phyloP scores from a whole-genome alignment of 2,329 filamentous ascomycete species.

The Diaporthe aspalathi region DNA sequence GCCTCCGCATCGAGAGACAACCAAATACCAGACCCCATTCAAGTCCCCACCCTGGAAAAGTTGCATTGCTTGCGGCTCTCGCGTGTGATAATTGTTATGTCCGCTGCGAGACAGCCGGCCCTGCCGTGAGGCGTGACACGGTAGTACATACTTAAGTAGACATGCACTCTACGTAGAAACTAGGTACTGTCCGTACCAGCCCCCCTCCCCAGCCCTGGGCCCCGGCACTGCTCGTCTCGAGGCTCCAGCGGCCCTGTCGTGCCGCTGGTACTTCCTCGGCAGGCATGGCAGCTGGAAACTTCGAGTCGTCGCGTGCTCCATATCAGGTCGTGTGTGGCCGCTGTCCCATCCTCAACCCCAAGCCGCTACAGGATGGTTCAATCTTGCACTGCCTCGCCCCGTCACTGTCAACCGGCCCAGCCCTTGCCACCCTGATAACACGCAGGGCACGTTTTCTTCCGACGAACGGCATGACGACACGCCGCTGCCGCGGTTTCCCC shows the following conservation, averaged over 20 bases:
- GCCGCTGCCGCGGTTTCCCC: not conserved
- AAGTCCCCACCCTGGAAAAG: conserved; percentile 17
- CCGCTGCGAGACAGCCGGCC: too few relatives aligned
- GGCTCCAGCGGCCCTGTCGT: not conserved
- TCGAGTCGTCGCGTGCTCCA: not conserved
- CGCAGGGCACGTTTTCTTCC: not conserved
- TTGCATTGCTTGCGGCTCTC: not conserved
- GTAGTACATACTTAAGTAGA: too few relatives aligned
- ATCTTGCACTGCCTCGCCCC: not conserved
- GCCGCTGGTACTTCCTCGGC: not conserved
- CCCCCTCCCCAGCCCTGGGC: too few relatives aligned
- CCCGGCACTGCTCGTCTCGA: not conserved
- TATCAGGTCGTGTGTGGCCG: not conserved
- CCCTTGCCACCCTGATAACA: conserved; percentile 36
- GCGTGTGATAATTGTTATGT: not conserved
- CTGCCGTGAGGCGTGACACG: too few relatives aligned
- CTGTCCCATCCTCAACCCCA: not conserved
- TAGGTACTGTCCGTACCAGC: not conserved
- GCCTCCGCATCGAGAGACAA: conserved; percentile 21
- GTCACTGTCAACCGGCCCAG: not conserved
- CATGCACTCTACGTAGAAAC: too few relatives aligned
- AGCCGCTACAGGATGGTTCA: conserved; percentile 33
- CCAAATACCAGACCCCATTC: conserved; percentile 22
- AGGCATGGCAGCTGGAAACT: not conserved
- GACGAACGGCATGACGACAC: not conserved